A percentile compares a stretch with the other conserved stretches of the same genome.
These are phyloP conservation scores for Chrysophaeum taylorii DNA, from an alignment of 352 stramenopile genomes.

Conservation along the genomic window DNA sequence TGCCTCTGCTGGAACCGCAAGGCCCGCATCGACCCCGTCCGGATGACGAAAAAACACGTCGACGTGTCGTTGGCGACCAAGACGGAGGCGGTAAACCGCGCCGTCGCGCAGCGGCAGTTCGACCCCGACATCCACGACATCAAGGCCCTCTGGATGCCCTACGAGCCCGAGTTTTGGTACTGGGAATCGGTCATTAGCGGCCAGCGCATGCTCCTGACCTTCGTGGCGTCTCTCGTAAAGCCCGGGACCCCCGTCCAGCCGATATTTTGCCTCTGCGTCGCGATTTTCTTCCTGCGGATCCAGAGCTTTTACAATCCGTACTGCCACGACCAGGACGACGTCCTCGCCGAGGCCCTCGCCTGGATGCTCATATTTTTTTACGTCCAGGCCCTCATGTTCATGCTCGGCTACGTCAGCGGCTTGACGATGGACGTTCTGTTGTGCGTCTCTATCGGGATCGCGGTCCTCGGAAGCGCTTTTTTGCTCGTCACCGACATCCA, in stretches of 20 bases:
- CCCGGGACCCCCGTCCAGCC: neutral
- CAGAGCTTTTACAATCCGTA: neutral
- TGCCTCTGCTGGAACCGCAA: conserved; percentile 8
- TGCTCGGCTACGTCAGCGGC: neutral
- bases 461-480: too few relatives aligned
- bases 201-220: neutral
- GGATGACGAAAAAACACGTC: too few relatives aligned
- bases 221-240: neutral
- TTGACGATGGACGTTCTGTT: too few relatives aligned
- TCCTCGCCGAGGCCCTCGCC: neutral
- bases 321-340: neutral
- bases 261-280: neutral
- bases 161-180: neutral
- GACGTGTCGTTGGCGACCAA: too few relatives aligned
- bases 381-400: neutral
- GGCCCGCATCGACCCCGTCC: conserved; percentile 1
- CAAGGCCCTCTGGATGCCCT: neutral
- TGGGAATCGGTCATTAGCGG: neutral
- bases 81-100: too few relatives aligned
- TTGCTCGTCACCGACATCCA: too few relatives aligned
- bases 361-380: neutral
- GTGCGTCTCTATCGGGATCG: too few relatives aligned
- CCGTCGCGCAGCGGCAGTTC: too few relatives aligned
- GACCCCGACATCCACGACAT: too few relatives aligned
- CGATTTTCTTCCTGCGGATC: neutral